Conservation (phyloP, 352 stramenopile species). For the Phytophthora pisi region DNA sequence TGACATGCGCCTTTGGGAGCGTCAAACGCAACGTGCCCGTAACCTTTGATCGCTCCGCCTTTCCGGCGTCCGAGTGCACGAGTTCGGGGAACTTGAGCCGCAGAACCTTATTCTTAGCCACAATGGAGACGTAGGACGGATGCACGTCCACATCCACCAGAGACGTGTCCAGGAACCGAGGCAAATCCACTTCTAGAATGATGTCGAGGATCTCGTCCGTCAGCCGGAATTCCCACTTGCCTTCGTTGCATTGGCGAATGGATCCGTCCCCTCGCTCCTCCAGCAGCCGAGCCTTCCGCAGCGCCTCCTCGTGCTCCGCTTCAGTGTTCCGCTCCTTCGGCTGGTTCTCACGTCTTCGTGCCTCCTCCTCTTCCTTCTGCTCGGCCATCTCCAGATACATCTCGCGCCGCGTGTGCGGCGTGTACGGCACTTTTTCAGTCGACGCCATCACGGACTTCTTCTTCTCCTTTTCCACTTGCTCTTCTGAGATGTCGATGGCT, state of each 20-base stretch:
- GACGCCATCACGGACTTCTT: slow-evolving; percentile 51
- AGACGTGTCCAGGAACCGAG: slow-evolving; percentile 90
- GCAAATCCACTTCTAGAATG: slow-evolving; percentile 84
- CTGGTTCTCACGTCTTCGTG: slow-evolving; percentile 73
- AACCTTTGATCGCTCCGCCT: slow-evolving; percentile 58
- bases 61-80: slow-evolving; percentile 59
- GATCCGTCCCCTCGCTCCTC: slow-evolving; percentile 42
- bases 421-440: slow-evolving; percentile 72
- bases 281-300: slow-evolving; percentile 40
- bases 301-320: slow-evolving; percentile 76
- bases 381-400: slow-evolving; percentile 95
- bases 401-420: slow-evolving; percentile 60
- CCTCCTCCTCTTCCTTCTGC: slow-evolving; percentile 93
- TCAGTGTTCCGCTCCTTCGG: slow-evolving; percentile 89
- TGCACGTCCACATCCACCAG: slow-evolving; percentile 96
- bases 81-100: slow-evolving; percentile 65
- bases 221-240: slow-evolving; percentile 89
- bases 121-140: slow-evolving; percentile 91
- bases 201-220: slow-evolving; percentile 56
- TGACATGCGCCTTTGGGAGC: slow-evolving; percentile 58
- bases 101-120: slow-evolving; percentile 93
- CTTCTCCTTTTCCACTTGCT: slow-evolving; percentile 3
- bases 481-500: slow-evolving; percentile 50
- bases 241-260: slow-evolving; percentile 92
- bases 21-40: slow-evolving; percentile 59